Base-by-base conservation (phyloP, 164 flowering plant genomes). In the Piper betle region DNA sequence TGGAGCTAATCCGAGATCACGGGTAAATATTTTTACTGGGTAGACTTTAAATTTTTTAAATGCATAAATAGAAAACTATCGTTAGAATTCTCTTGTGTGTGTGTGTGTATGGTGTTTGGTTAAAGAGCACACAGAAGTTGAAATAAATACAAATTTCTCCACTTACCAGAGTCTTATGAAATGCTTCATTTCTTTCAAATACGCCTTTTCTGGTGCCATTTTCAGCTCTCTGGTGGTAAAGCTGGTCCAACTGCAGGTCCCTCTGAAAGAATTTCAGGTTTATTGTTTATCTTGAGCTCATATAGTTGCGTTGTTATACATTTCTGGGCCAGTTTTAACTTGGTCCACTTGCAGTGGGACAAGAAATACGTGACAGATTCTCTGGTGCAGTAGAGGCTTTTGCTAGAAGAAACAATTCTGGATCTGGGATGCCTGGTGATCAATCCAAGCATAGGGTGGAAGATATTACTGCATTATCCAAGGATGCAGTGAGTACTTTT, bases 341-440 rank as follows among this genome's bases (percentile, higher is more conserved):
- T 15, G 15, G 10, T 10, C 2, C 33, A 56, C 37, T 19, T 69
- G 7, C 55, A 80, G 86, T 76, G 62, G 79, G 77, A 55, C 83
- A 70, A 68, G 86, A 82, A 42, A 64, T 65, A 59, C 77, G 78
- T 61, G 82, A 82, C 62, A 74, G 75, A 69, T 68, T 80, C 39
- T 69, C 84, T 6, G 82, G 82, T 68, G 74, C 82, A 53, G 76
- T 80, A 18, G 84, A 82, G 53, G 76, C 80, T 62, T 82, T 78
- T 68, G 62, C 83, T 57, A 72, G 84, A 71, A 71, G 80, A 66
- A 78, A 75, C 56, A 59, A 72, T 48, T 53, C 81, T 53, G 58
- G 72, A 41, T 53, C 81, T 56, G 79, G 74, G 61, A 55, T 66
- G 50, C 78, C 72, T 61, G 80, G 75, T 16, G 79, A 74, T 65